Conservation (phyloP, 805 yeast species). For the Metschnikowia vanudenii region DNA sequence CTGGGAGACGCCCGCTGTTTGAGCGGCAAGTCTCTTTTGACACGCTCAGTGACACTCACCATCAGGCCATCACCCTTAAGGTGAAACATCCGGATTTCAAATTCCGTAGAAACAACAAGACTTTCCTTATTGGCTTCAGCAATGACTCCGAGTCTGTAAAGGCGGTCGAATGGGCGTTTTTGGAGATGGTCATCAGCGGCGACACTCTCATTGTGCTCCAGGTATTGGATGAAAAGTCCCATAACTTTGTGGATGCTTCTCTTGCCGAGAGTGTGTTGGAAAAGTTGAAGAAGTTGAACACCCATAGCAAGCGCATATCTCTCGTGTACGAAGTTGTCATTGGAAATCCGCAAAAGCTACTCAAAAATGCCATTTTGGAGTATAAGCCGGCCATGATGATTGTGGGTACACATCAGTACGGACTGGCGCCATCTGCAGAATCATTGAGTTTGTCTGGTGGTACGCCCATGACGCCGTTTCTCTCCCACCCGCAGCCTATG, state of each 20-base stretch:
- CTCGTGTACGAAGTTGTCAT: constrained; percentile 41
- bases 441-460: not conserved
- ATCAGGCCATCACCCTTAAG: constrained; percentile 38
- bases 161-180: constrained; percentile 46
- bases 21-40: constrained; percentile 44
- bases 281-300: constrained; percentile 35
- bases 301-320: constrained; percentile 35
- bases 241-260: constrained; percentile 28
- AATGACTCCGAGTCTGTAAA: constrained; percentile 36
- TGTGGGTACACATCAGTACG: constrained; percentile 41
- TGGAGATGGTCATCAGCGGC: constrained; percentile 43
- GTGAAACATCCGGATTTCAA: constrained; percentile 43
- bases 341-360: constrained; percentile 40
- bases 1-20: constrained; percentile 21
- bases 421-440: constrained; percentile 9
- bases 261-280: constrained; percentile 29
- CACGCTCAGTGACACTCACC: constrained; percentile 32
- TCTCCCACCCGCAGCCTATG: constrained; percentile 12
- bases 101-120: constrained; percentile 45
- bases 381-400: constrained; percentile 46
- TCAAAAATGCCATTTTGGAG: constrained; percentile 41
- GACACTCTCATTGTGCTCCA: constrained; percentile 43
- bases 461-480: not conserved
- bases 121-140: constrained; percentile 40
- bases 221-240: constrained; percentile 38